Conservation (phyloP, 2,329 filamentous ascomycete genomes). For the Xylariaceae sp. region DNA sequence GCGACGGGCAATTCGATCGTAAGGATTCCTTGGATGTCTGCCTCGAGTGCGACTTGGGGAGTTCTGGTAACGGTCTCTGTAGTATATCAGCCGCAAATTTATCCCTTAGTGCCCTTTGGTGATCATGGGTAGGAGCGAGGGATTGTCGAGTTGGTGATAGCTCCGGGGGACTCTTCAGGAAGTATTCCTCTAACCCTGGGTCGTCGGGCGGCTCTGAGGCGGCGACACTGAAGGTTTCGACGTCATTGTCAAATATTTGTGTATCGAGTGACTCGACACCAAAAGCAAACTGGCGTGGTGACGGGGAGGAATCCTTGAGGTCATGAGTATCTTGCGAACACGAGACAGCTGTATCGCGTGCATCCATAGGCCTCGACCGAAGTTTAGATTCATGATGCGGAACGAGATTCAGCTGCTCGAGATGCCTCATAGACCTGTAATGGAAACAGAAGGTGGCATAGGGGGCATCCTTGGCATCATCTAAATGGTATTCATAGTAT, state of each 20-base stretch:
- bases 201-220: constrained; percentile 5
- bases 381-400: constrained; percentile 31
- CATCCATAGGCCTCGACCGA: constrained; percentile 5
- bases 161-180: constrained; percentile 21
- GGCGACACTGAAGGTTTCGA: constrained; percentile 2
- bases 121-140: not conserved
- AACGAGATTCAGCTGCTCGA: constrained; percentile 52
- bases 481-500: constrained; percentile 56
- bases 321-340: not conserved
- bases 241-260: constrained; percentile 12
- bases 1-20: constrained; percentile 36
- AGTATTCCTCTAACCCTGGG: constrained; percentile 14
- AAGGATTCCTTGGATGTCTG: constrained; percentile 33
- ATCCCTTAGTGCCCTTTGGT: constrained; percentile 1
- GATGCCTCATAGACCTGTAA: constrained; percentile 55
- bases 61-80: constrained; percentile 36
- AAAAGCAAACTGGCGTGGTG: constrained; percentile 21
- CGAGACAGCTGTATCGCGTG: not conserved
- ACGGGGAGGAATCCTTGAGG: constrained; percentile 1
- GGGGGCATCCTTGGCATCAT: constrained; percentile 54
- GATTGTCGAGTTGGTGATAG: constrained; percentile 7
- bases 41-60: constrained; percentile 28
- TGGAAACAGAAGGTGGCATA: constrained; percentile 59
- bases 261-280: constrained; percentile 15
- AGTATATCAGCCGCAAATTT: constrained; percentile 12